Evolutionary conservation across 306 rosid species (phyloP).

Genomic region (Calophaca sinica): DNA sequence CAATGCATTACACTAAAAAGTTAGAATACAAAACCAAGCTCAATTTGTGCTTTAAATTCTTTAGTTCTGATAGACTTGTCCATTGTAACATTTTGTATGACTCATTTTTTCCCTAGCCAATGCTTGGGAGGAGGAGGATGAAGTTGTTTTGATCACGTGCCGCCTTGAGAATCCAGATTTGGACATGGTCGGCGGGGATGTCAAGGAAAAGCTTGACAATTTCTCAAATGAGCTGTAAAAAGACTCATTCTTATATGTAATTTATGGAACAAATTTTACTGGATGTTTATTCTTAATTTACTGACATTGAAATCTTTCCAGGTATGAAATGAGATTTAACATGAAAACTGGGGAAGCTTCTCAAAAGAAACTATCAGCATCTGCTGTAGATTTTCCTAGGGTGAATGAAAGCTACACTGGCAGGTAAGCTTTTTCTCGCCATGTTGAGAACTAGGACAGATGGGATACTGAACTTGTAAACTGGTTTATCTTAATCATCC

Average conservation of each 20-base stretch:
- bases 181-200: conserved; percentile 69
- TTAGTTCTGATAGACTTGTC: conserved; percentile 12
- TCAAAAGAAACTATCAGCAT: conserved; percentile 75
- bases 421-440: conserved; percentile 58
- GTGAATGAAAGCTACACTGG: conserved; percentile 93
- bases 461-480: background rate
- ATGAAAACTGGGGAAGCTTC: conserved; percentile 78
- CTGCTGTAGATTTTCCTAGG: conserved; percentile 91
- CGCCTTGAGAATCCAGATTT: conserved; percentile 75
- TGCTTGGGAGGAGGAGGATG: conserved; percentile 99
- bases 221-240: conserved; percentile 81
- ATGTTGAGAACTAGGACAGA: conserved; percentile 15
- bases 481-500: background rate
- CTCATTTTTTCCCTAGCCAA: conserved; percentile 58
- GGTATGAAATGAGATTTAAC: conserved; percentile 95
- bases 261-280: conserved; percentile 20
- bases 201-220: conserved; percentile 79
- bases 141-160: conserved; percentile 88
- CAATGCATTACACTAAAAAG: background rate
- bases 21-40: conserved; percentile 23
- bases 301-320: conserved; percentile 45
- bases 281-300: conserved; percentile 31
- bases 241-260: conserved; percentile 26
- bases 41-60: conserved; percentile 22
- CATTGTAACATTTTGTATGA: conserved; percentile 41